Evolutionary conservation across 176 grass and related monocot species (phyloP).

Genomic region (Carex scoparia): DNA sequence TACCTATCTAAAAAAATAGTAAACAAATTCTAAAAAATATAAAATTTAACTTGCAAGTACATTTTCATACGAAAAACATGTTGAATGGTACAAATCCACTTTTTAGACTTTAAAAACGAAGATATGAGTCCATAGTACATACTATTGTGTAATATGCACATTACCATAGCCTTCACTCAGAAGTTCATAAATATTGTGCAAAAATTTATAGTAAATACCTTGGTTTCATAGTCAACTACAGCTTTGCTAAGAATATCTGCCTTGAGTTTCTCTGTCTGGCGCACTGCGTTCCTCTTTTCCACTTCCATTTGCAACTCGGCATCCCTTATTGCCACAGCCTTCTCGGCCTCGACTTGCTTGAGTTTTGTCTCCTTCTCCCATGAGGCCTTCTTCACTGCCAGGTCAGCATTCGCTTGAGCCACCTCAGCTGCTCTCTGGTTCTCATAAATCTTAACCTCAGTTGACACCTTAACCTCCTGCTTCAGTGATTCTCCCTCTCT

Average conservation of each 20-base stretch:
- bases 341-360: constrained; percentile 32
- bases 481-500: constrained; percentile 34
- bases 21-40: too few species aligned
- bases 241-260: constrained; percentile 37
- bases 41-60: too few species aligned
- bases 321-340: constrained; percentile 39
- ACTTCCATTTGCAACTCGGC: constrained; percentile 53
- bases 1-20: too few species aligned
- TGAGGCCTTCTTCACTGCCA: constrained; percentile 33
- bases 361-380: constrained; percentile 27
- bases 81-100: too few species aligned
- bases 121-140: too few species aligned
- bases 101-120: too few species aligned
- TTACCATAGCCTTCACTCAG: too few species aligned
- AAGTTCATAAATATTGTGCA: background rate
- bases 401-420: constrained; percentile 36
- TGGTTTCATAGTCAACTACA: constrained; percentile 41
- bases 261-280: constrained; percentile 45
- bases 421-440: constrained; percentile 36
- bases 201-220: constrained; percentile 27
- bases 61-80: too few species aligned
- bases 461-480: constrained; percentile 24
- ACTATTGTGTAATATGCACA: too few species aligned
- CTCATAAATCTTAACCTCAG: constrained; percentile 35
- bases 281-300: constrained; percentile 34